phyloP scores from a whole-genome alignment of 2,329 filamentous ascomycete genomes.

The Nemania sp. region DNA sequence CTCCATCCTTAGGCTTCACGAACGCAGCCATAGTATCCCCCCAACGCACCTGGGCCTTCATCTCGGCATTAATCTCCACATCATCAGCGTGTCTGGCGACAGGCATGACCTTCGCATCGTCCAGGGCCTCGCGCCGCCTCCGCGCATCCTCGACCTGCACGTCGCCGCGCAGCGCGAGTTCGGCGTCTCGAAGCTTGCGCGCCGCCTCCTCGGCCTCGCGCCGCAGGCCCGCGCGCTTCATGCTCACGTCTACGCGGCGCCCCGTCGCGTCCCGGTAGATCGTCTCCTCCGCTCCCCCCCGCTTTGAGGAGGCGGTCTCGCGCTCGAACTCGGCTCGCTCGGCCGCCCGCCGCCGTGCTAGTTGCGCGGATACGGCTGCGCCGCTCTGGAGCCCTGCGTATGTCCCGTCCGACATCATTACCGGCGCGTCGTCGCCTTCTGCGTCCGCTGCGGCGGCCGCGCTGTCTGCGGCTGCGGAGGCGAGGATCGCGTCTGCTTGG shows the following conservation, averaged over 20 bases:
- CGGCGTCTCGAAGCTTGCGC: conserved; percentile 70
- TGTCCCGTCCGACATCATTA: conserved; percentile 86
- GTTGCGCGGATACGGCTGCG: conserved; percentile 71
- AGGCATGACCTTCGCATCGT: conserved; percentile 81
- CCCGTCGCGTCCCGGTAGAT: conserved; percentile 96
- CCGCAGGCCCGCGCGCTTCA: conserved; percentile 87
- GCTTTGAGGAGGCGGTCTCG: neutral
- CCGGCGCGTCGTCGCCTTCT: conserved; percentile 45
- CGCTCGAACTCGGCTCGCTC: conserved; percentile 35
- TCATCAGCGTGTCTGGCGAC: conserved; percentile 84
- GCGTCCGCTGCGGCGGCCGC: conserved; percentile 49
- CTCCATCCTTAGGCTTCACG: conserved; percentile 53
- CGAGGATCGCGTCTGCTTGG: conserved; percentile 72
- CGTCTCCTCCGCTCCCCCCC: conserved; percentile 60
- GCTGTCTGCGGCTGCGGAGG: conserved; percentile 67
- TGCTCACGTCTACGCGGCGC: conserved; percentile 87
- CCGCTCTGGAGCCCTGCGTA: conserved; percentile 86
- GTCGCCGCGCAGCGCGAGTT: conserved; percentile 78
- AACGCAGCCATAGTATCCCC: conserved; percentile 92
- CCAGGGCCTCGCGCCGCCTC: conserved; percentile 66
- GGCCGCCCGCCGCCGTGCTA: conserved; percentile 60
- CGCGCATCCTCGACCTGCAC: conserved; percentile 75
- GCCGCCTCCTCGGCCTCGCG: conserved; percentile 66
- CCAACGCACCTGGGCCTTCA: conserved; percentile 80
- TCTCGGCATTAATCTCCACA: conserved; percentile 78